These are phyloP conservation scores for Alternaria gaisen DNA, from an alignment of 2,329 filamentous ascomycete species.

Conservation along the genomic window DNA sequence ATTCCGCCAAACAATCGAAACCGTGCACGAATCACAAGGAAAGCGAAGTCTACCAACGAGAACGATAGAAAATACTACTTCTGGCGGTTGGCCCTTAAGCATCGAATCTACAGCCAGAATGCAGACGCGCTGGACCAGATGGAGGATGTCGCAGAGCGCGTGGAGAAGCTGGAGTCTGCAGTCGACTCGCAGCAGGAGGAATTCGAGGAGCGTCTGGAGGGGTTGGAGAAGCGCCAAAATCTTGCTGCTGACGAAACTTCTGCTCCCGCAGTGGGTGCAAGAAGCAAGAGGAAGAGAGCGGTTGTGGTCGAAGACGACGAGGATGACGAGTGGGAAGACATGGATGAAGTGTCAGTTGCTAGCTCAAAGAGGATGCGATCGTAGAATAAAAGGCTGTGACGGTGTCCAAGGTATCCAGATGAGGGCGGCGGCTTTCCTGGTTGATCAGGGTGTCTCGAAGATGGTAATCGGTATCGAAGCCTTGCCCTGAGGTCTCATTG, in stretches of 20 bases:
- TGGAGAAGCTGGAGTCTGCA: slow-evolving; percentile 76
- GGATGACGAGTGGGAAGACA: slow-evolving; percentile 50
- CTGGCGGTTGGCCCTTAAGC: slow-evolving; percentile 80
- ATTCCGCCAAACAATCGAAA: slow-evolving; percentile 61
- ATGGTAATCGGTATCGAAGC: neutral
- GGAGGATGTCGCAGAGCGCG: slow-evolving; percentile 69
- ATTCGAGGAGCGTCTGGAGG: slow-evolving; percentile 72
- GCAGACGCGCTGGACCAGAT: slow-evolving; percentile 74
- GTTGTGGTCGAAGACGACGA: slow-evolving; percentile 51
- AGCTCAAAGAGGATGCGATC: slow-evolving; percentile 40
- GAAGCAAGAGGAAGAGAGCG: slow-evolving; percentile 43
- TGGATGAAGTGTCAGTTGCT: slow-evolving; percentile 38
- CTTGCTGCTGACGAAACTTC: slow-evolving; percentile 30
- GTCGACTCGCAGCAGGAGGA: slow-evolving; percentile 74
- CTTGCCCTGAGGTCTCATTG: neutral
- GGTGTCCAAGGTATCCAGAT: neutral
- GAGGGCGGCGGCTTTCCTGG: neutral
- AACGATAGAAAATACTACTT: slow-evolving; percentile 72
- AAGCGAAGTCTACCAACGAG: slow-evolving; percentile 59
- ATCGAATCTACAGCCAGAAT: slow-evolving; percentile 79
- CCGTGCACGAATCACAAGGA: slow-evolving; percentile 56
- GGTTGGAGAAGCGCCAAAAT: slow-evolving; percentile 48
- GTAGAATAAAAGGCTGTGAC: slow-evolving; percentile 8
- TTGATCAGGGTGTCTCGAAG: neutral
- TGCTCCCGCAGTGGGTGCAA: slow-evolving; percentile 20